phyloP scores from a whole-genome alignment of 108 stramenopile species.

The Cyclostephanos invisitatus region DNA sequence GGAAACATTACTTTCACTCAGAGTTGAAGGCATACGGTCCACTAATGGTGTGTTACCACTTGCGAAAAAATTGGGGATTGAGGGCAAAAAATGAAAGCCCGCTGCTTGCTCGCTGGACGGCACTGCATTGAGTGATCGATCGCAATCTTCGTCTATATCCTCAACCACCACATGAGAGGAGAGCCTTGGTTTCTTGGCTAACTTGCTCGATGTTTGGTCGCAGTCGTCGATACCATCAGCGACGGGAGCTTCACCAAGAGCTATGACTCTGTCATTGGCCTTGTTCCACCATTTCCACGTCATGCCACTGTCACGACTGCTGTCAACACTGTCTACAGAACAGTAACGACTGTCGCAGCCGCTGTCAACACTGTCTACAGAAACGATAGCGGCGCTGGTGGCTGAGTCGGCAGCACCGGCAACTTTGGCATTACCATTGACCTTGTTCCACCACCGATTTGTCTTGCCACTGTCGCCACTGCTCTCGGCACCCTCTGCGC shows the following conservation, averaged over 20 bases:
- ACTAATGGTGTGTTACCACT: background rate
- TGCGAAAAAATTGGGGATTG: background rate
- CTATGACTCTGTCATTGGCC: background rate
- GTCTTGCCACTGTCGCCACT: background rate
- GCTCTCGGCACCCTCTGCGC: too few species aligned
- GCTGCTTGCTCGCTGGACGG: background rate
- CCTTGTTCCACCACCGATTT: background rate
- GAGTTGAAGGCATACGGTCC: slow-evolving; percentile 2
- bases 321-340: background rate
- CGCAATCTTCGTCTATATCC: background rate
- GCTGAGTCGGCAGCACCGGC: too few species aligned
- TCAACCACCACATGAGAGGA: too few species aligned
- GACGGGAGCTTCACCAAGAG: background rate
- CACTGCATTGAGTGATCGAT: background rate
- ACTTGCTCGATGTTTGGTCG: background rate
- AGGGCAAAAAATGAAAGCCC: background rate
- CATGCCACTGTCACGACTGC: background rate
- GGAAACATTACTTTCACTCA: too few species aligned
- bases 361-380: too few species aligned
- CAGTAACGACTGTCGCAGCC: background rate
- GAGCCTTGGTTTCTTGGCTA: too few species aligned
- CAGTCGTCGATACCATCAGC: background rate
- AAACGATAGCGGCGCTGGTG: too few species aligned
- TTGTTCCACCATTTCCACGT: background rate
- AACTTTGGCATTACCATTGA: background rate